Evolutionary conservation across 176 grass and related monocot genomes (phyloP).

Genomic region (Rhipidocladum racemiflorum): DNA sequence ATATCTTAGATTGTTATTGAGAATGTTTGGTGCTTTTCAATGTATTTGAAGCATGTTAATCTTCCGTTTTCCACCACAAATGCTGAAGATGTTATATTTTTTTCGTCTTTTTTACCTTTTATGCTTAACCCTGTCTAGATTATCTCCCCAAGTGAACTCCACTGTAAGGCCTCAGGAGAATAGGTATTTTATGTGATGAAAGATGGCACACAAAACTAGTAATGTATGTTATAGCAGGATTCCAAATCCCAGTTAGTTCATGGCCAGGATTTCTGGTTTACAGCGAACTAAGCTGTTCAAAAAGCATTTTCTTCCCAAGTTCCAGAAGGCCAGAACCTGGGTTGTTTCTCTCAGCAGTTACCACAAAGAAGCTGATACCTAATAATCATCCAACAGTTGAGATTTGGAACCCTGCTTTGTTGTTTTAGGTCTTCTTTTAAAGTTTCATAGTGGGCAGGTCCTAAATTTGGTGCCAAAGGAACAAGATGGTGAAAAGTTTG

Average conservation of each 20-base stretch:
- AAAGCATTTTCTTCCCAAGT: neutral
- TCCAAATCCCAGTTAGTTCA: conserved; percentile 2
- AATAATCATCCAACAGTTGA: neutral
- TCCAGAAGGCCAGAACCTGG: neutral
- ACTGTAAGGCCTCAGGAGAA: neutral
- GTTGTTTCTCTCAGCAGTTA: neutral
- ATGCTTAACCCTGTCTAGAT: neutral
- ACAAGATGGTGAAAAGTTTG: conserved; percentile 72
- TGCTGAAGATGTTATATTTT: neutral
- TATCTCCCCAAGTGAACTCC: conserved; percentile 2
- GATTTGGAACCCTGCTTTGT: conserved; percentile 12
- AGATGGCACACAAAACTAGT: neutral
- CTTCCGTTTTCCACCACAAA: neutral
- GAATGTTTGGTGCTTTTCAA: neutral
- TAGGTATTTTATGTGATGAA: neutral
- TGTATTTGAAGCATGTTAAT: neutral
- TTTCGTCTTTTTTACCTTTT: neutral
- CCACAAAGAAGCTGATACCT: neutral
- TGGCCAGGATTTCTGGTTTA: conserved; percentile 23
- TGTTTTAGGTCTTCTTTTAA: conserved; percentile 15
- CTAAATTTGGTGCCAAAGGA: conserved; percentile 66
- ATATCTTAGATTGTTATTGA: neutral
- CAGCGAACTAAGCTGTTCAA: neutral
- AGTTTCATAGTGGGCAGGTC: conserved; percentile 49
- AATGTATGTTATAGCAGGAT: conserved; percentile 13